Percentiles rank a stretch among this genome's conserved stretches.
phyloP scores from a whole-genome alignment of 768 basidiomycete species.

The Pluteus cervinus region DNA sequence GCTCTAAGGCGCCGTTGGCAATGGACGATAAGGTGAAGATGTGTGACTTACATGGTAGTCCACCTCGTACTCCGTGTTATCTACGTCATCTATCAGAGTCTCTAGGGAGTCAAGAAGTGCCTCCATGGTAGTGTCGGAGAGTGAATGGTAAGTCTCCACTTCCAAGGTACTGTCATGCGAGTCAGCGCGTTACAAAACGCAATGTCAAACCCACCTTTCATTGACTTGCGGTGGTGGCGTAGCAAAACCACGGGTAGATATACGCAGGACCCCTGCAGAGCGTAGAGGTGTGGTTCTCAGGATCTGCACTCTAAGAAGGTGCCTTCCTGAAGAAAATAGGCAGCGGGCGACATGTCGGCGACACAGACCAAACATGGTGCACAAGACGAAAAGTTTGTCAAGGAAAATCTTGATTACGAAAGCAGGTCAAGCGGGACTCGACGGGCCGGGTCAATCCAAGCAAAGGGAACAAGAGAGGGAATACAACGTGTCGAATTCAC shows the following conservation, averaged over 20 bases:
- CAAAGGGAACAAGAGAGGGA: no score
- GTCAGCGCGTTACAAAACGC: slow-evolving; percentile 1
- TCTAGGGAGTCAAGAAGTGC: slow-evolving; percentile 70
- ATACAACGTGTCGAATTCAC: no score
- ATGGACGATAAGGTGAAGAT: slow-evolving; percentile 4
- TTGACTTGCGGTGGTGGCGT: slow-evolving; percentile 57
- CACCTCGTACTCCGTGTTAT: slow-evolving; percentile 62
- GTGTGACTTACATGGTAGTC: slow-evolving; percentile 71
- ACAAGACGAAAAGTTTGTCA: slow-evolving; percentile 1
- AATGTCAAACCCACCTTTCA: slow-evolving; percentile 37
- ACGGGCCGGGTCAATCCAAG: no score
- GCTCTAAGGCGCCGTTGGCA: slow-evolving; percentile 39
- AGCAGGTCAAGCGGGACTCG: no score
- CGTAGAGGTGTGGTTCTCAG: no score
- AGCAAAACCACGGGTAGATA: slow-evolving; percentile 26
- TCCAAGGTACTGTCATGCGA: slow-evolving; percentile 39
- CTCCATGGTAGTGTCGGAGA: slow-evolving; percentile 78
- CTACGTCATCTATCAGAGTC: slow-evolving; percentile 54
- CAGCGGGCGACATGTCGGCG: slow-evolving; percentile 19
- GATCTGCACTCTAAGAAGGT: no score
- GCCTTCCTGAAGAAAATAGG: slow-evolving; percentile 13
- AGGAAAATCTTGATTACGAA: no score
- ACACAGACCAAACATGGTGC: slow-evolving; percentile 20
- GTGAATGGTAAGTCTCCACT: slow-evolving; percentile 58
- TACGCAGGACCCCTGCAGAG: no score